Base-by-base conservation (phyloP, 2,329 filamentous ascomycete species). In the Nemania diffusa region DNA sequence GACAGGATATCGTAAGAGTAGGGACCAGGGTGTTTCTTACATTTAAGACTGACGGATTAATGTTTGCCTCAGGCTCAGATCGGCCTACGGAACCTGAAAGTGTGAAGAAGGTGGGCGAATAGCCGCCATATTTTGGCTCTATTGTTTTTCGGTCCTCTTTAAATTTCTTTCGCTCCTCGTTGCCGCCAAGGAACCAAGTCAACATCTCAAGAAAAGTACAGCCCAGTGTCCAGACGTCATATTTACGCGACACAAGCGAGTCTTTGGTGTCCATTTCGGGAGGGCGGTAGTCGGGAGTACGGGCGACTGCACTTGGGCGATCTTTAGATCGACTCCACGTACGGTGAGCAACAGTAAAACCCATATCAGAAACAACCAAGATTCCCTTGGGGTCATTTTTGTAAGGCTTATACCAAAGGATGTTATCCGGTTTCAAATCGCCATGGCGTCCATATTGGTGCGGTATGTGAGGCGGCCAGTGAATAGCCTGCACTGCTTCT, bases 401-500 rank as follows among this genome's bases (percentile, higher is more conserved):
- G n/a, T n/a, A n/a, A n/a, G n/a, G n/a, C 2, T 56, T 11, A 15
- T 40, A 56, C 52, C 52, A 56, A 26, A 56, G 52, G 26, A 40
- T 56, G 34, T 42, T 56, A n/a, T 56, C 52, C n/a, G 52, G 52
- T 27, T 56, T 56, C 22, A 56, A 27, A 42, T 56, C 52, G 20
- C 52, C 32, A 40, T 56, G 52, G 13, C 52, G 52, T 40, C n/a
- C 52, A 42, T 56, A 56, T 42, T 40, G 5, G 34, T 42, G 32
- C 32, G n/a, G n/a, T n/a, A n/a, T n/a, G n/a, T n/a, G n/a, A 56
- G 52, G 20, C 17, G 52, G 52, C n/a, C n/a, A 26, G 52, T 56
- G 52, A 56, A 56, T 22, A 26, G 20, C 8, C 17, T 42, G 27
- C n/a, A 56, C 32, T 42, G 52, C 52, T 22, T 26, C 52, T 40